Conservation (phyloP, 805 yeast species). For the Metschnikowia santaceciliae region DNA sequence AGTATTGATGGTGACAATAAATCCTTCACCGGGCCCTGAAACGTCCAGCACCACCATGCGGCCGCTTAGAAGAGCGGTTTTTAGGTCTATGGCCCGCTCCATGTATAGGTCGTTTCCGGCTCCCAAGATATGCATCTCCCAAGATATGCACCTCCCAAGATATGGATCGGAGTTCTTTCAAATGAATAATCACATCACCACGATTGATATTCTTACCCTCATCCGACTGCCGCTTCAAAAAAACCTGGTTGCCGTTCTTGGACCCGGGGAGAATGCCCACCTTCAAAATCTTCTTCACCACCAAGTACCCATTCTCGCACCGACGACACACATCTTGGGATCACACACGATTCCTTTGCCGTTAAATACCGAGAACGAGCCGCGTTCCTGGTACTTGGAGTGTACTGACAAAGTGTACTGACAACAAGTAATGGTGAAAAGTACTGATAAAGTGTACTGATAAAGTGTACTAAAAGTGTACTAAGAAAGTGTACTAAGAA, state of each 20-base stretch:
- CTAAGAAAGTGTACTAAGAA: no score
- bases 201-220: slow-evolving; percentile 56
- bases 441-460: no score
- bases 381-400: slow-evolving; percentile 38
- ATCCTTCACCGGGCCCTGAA: slow-evolving; percentile 28
- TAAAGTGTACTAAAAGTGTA: no score
- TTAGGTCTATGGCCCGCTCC: slow-evolving; percentile 45
- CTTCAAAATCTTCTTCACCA: slow-evolving; percentile 48
- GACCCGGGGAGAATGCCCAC: slow-evolving; percentile 60
- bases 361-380: slow-evolving; percentile 29
- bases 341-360: slow-evolving; percentile 31
- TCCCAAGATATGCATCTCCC: slow-evolving; percentile 26
- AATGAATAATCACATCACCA: slow-evolving; percentile 61
- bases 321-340: slow-evolving; percentile 21
- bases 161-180: slow-evolving; percentile 42
- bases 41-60: slow-evolving; percentile 32
- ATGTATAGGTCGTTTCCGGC: slow-evolving; percentile 40
- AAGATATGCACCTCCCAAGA: slow-evolving; percentile 32
- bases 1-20: slow-evolving; percentile 31
- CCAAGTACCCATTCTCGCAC: slow-evolving; percentile 38
- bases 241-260: slow-evolving; percentile 46
- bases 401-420: no score
- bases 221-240: slow-evolving; percentile 60
- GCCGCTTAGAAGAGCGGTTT: slow-evolving; percentile 57
- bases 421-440: no score